phyloP scores from a whole-genome alignment of 2,329 filamentous ascomycete genomes.

The Exutisphaerella laricina region DNA sequence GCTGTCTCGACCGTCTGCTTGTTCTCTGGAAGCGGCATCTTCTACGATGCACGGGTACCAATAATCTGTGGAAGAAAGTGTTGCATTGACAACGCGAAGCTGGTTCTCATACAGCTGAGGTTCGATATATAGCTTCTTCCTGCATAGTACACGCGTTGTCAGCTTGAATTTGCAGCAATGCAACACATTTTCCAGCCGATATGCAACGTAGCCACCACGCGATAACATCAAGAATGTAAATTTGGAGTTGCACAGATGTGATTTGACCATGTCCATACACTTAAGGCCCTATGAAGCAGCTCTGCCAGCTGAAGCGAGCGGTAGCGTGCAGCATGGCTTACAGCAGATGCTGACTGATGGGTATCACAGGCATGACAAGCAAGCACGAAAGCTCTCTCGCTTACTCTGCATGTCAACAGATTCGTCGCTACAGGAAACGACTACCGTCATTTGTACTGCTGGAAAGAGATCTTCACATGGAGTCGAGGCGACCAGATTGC shows the following conservation, averaged over 20 bases:
- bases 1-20: constrained; percentile 18
- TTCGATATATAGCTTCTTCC: no score
- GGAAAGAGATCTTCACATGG: no score
- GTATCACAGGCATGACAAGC: neutral
- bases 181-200: neutral
- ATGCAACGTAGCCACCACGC: neutral
- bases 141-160: no score
- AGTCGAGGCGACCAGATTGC: no score
- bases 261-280: neutral
- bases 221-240: neutral
- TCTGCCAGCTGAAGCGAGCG: neutral
- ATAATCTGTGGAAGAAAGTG: neutral
- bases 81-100: neutral
- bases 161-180: no score
- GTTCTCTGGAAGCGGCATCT: constrained; percentile 26
- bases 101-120: neutral
- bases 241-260: no score
- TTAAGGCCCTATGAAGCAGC: neutral
- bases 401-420: neutral
- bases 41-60: neutral
- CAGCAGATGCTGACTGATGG: constrained; percentile 6
- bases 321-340: neutral
- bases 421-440: neutral
- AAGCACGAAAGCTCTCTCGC: neutral
- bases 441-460: no score